phyloP scores from a whole-genome alignment of 371 early-diverging fungal species.

The Rhizopus stolonifer region DNA sequence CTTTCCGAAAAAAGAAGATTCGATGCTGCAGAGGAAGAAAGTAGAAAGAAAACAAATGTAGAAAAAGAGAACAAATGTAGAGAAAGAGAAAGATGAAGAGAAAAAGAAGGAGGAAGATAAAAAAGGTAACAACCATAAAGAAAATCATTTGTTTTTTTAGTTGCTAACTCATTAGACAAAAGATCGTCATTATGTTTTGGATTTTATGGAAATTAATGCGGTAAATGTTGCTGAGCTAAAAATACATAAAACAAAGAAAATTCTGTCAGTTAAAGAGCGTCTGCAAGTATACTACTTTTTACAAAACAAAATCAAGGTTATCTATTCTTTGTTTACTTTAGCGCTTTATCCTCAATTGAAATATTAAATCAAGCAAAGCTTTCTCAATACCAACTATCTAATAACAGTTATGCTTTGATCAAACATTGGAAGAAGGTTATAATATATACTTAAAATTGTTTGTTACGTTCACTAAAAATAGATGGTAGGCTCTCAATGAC shows the following conservation, averaged over 20 bases:
- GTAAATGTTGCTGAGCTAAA: constrained; percentile 8
- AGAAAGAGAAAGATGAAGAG: constrained; percentile 8
- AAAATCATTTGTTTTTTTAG: constrained; percentile 9
- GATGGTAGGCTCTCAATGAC: constrained; percentile 8
- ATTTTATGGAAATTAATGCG: constrained; percentile 14
- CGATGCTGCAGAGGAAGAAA: constrained; percentile 9
- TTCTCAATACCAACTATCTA: constrained; percentile 6
- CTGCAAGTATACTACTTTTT: constrained; percentile 13
- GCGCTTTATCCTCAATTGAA: constrained; percentile 11
- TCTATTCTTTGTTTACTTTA: constrained; percentile 16
- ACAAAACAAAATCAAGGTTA: constrained; percentile 11
- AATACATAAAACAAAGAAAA: constrained; percentile 9
- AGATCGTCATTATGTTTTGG: constrained; percentile 9
- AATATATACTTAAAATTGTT: constrained; percentile 13
- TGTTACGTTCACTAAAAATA: constrained; percentile 11
- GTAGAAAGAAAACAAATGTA: constrained; percentile 6
- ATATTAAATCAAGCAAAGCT: constrained; percentile 9
- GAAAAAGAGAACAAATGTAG: constrained; percentile 9
- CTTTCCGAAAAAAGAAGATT: constrained; percentile 13
- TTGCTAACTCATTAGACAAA: constrained; percentile 13
- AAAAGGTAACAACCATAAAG: constrained; percentile 11
- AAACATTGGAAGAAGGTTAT: constrained; percentile 10
- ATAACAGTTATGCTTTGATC: constrained; percentile 12
- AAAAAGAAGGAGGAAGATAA: constrained; percentile 12
- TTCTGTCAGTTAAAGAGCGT: constrained; percentile 14